phyloP scores from a whole-genome alignment of 2,329 filamentous ascomycete species.

The Fusarium pininemorale region DNA sequence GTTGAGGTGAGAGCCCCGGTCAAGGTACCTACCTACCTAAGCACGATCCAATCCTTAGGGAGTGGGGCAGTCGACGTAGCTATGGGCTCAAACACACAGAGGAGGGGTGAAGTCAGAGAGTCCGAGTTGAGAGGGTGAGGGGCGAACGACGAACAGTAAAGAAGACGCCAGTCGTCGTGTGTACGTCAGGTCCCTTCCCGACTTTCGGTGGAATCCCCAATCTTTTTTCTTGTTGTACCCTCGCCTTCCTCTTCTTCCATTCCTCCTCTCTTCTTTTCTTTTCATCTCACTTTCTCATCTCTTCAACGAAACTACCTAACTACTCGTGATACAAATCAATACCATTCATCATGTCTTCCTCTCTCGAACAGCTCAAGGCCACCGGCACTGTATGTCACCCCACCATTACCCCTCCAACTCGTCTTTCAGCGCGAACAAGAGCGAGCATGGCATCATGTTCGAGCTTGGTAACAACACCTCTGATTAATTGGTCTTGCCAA shows the following conservation, averaged over 20 bases:
- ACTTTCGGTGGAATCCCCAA: conserved; percentile 33
- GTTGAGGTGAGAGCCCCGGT: conserved; percentile 27
- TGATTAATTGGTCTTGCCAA: not conserved
- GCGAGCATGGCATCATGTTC: not conserved
- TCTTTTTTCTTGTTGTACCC: conserved; percentile 29
- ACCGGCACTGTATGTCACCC: conserved; percentile 84
- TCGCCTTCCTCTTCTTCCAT: conserved; percentile 12
- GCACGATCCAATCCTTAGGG: not conserved
- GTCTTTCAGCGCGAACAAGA: conserved; percentile 21
- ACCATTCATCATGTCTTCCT: conserved; percentile 73
- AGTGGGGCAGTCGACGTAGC: conserved; percentile 20
- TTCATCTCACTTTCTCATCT: conserved; percentile 22
- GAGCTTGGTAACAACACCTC: not conserved
- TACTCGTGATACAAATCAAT: conserved; percentile 19
- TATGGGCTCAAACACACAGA: conserved; percentile 10
- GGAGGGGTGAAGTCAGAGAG: conserved; percentile 27
- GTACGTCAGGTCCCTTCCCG: conserved; percentile 38
- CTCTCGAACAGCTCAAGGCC: conserved; percentile 97
- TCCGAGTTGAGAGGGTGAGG: conserved; percentile 5
- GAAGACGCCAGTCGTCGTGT: conserved; percentile 30
- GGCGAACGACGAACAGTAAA: conserved; percentile 28
- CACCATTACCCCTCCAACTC: conserved; percentile 47
- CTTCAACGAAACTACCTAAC: conserved; percentile 18
- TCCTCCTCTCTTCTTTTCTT: conserved; percentile 6
- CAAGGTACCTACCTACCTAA: conserved; percentile 7